Evolutionary conservation across 805 yeast species (phyloP), one percentile per base, ranked within the genome.

Genomic region (Metschnikowia sp.): DNA sequence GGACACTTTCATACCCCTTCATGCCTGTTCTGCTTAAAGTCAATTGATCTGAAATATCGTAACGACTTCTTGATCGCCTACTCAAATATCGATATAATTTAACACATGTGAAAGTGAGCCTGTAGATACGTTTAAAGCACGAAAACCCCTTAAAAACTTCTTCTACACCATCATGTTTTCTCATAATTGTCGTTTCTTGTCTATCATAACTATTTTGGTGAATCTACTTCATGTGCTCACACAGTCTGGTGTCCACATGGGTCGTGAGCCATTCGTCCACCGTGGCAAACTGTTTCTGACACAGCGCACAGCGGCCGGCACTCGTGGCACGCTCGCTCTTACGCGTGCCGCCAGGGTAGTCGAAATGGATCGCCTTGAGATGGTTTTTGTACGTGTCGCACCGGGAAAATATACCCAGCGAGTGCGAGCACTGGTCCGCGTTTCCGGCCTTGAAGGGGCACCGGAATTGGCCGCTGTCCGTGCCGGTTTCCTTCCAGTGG

Each of bases 331-430:
- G 77, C 57, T 88, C 86, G 51, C 79, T 82, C 66, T 89, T 88
- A 61, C 83, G 81, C 3, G 96, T 89, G 7, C 96, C 96, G 35
- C 78, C 77, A 5, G 97, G 97, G 65, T 90, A 90, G 54, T 81
- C 85, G 64, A 90, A 90, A 62, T 90, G 97, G 51, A 90, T 76
- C 2, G 96, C 95, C 63, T 87, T 88, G 51, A 90, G 72, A 66
- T 90, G 97, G 66, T 90, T 90, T 61, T 90, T 90, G 69, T 81
- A 90, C 4, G 97, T 90, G 62, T 90, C 97, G 63, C 96, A 86
- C 42, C 97, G 76, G 10, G 90, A 82, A 59, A 90, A 90, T 30
- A 86, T 83, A 5, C 97, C 97, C 8, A 88, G 81, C 45, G 80
- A 79, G 62, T 90, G 97, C 62, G 96, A 89, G 52, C 76, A 70